Evolutionary conservation across 306 rosid genomes (phyloP), one percentile per base, ranked within the genome.

Genomic region (Carpinus fangiana): DNA sequence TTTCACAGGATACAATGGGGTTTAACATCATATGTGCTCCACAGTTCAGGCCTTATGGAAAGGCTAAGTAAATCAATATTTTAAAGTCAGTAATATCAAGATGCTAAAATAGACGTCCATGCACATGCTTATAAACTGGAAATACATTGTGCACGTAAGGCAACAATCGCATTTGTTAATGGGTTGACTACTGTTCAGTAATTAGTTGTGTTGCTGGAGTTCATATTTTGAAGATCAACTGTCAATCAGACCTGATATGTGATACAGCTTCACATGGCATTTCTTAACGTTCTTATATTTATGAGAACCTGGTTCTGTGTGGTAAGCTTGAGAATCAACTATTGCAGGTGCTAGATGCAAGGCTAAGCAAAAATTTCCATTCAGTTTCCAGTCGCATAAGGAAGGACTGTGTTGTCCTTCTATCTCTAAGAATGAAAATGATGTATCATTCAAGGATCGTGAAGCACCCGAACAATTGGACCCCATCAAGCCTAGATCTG

Each of bases 301-400:
- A n/a, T n/a, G n/a, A n/a, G n/a, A n/a, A n/a, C n/a, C n/a, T n/a
- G n/a, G n/a, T n/a, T n/a, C n/a, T n/a, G n/a, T n/a, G n/a, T n/a
- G n/a, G n/a, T n/a, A n/a, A n/a, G n/a, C n/a, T n/a, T n/a, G n/a
- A n/a, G n/a, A n/a, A n/a, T n/a, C n/a, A n/a, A n/a, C n/a, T n/a
- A n/a, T 54, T 85, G 85, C 85, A 91, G 91, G 90, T 73, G 77
- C 84, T 68, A 81, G 86, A 84, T 79, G 83, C 81, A 91, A 83
- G 84, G 86, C 83, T 65, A 87, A 84, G 88, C 84, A 80, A 72
- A 86, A 81, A 71, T 79, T 88, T 82, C 83, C 83, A 38, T 82
- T 82, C 83, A 76, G 54, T 76, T 82, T 82, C 76, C 77, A 52
- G 60, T 82, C 86, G 38, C 75, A 45, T 36, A 79, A 87, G 66